Evolutionary conservation across 352 stramenopile species (phyloP).

Genomic region (Sclerospora graminicola): DNA sequence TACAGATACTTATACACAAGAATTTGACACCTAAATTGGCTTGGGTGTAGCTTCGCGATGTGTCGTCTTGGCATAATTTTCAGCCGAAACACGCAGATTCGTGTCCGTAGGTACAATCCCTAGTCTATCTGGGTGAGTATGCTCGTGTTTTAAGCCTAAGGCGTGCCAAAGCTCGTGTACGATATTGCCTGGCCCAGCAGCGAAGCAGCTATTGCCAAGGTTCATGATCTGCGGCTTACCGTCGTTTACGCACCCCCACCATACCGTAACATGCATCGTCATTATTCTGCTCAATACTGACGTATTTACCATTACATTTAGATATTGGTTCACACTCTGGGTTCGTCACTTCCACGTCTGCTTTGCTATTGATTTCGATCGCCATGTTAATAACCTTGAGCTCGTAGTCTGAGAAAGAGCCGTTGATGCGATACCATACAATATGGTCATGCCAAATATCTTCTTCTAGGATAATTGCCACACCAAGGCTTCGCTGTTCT

Average conservation of each 20-base stretch:
- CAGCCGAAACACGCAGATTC: constrained; percentile 43
- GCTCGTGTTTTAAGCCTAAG: too few relatives aligned
- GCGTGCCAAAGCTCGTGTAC: too few relatives aligned
- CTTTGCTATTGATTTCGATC: constrained; percentile 44
- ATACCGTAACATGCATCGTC: constrained; percentile 64
- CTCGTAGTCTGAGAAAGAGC: constrained; percentile 35
- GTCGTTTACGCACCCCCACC: constrained; percentile 57
- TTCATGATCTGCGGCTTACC: constrained; percentile 61
- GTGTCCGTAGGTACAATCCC: constrained; percentile 59
- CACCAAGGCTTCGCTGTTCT: too few relatives aligned
- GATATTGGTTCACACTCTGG: too few relatives aligned
- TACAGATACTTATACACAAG: too few relatives aligned
- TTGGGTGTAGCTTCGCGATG: constrained; percentile 50
- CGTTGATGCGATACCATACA: constrained; percentile 60
- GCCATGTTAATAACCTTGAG: constrained; percentile 36
- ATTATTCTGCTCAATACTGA: too few relatives aligned
- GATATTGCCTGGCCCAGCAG: constrained; percentile 31
- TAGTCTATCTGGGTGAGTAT: constrained; percentile 46
- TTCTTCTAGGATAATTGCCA: too few relatives aligned
- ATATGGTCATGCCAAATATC: constrained; percentile 55
- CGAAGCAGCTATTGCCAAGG: constrained; percentile 55
- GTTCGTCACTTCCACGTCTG: too few relatives aligned
- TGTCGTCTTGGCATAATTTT: too few relatives aligned
- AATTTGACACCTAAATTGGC: too few relatives aligned
- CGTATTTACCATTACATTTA: too few relatives aligned